Conservation (phyloP, 768 basidiomycete genomes). For the Paxillus involutus region DNA sequence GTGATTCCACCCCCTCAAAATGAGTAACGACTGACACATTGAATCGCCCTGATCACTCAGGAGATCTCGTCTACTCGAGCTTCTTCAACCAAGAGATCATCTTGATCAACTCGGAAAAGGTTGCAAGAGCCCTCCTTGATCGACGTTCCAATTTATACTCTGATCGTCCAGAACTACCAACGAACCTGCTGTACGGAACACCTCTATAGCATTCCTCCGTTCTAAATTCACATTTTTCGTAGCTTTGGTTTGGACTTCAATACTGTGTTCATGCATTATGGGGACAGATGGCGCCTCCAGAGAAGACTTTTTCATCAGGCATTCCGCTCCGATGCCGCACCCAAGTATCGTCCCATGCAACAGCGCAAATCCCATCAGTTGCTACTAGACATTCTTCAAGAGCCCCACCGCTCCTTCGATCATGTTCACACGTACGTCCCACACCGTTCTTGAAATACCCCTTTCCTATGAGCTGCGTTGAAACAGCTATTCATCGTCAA, state of each 20-base stretch:
- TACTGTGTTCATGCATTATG: slow-evolving; percentile 34
- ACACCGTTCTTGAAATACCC: background rate
- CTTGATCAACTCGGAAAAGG: slow-evolving; percentile 27
- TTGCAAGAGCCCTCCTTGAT: slow-evolving; percentile 25
- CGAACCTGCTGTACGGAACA: slow-evolving; percentile 16
- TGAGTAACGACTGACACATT: background rate
- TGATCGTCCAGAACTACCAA: slow-evolving; percentile 29
- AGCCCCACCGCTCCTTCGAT: slow-evolving; percentile 20
- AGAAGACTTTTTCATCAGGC: slow-evolving; percentile 36
- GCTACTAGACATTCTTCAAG: slow-evolving; percentile 26
- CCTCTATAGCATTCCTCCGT: background rate
- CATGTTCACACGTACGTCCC: slow-evolving; percentile 20
- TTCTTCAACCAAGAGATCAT: slow-evolving; percentile 24
- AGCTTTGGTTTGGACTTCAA: slow-evolving; percentile 36
- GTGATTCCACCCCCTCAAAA: background rate
- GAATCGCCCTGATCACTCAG: slow-evolving; percentile 1
- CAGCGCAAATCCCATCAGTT: slow-evolving; percentile 28
- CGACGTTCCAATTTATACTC: slow-evolving; percentile 29
- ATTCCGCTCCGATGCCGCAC: slow-evolving; percentile 26
- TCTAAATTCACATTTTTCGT: background rate
- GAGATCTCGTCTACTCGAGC: slow-evolving; percentile 25
- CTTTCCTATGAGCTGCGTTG: background rate
- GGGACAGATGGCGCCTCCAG: slow-evolving; percentile 36
- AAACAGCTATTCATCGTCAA: slow-evolving; percentile 25
- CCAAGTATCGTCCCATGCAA: slow-evolving; percentile 33